Evolutionary conservation across 176 grass and related monocot genomes (phyloP).

Genomic region (Oryza brachyantha): DNA sequence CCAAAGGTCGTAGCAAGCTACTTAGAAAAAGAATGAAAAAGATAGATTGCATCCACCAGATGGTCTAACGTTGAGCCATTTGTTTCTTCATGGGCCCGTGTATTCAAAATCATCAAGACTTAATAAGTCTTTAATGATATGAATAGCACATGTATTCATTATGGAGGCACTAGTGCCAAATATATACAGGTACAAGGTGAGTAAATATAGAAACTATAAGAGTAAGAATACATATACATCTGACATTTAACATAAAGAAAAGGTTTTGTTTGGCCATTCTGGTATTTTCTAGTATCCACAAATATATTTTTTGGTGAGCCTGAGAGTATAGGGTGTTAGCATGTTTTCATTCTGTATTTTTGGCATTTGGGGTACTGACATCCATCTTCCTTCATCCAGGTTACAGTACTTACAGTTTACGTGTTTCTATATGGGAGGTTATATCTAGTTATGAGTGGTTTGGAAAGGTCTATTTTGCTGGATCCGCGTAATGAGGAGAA

Average conservation of each 20-base stretch:
- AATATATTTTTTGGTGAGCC: background rate
- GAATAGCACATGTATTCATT: no score
- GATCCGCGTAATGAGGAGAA: constrained; percentile 68
- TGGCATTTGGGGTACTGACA: constrained; percentile 29
- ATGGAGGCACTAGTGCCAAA: no score
- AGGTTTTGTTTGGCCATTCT: background rate
- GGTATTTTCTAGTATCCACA: background rate
- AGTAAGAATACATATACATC: no score
- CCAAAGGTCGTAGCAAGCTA: background rate
- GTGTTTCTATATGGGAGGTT: constrained; percentile 89
- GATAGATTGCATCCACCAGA: background rate
- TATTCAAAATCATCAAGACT: background rate
- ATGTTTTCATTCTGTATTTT: constrained; percentile 13
- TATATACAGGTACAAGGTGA: no score
- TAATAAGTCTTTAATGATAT: background rate
- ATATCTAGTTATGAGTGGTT: constrained; percentile 89
- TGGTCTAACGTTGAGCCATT: background rate
- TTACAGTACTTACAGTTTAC: constrained; percentile 91
- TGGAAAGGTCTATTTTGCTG: constrained; percentile 79
- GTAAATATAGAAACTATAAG: no score
- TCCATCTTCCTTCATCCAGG: constrained; percentile 41
- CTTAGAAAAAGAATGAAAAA: constrained; percentile 11
- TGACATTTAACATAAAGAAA: constrained; percentile 12
- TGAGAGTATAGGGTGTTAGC: background rate
- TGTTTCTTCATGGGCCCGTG: background rate